Percentiles rank a stretch among this genome's conserved stretches.
Evolutionary conservation across 139 green algal genomes (phyloP).

Genomic region (Coccomyxa sp.): DNA sequence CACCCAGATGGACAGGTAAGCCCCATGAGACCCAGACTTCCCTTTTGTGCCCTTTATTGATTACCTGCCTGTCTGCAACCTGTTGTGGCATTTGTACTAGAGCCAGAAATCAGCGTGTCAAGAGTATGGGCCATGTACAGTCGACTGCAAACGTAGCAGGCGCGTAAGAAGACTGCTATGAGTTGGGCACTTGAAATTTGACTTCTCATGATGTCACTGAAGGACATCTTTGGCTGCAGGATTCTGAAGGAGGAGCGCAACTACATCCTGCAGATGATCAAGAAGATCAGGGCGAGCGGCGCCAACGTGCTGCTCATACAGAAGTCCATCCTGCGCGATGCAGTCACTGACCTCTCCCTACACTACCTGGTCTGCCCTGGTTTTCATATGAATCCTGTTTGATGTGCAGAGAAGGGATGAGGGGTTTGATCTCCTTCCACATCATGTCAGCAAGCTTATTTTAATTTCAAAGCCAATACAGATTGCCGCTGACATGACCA

Average conservation of each 20-base stretch:
- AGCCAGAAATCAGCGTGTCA: no score
- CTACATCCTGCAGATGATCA: constrained; percentile 97
- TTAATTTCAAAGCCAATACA: no score
- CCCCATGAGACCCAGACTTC: not conserved
- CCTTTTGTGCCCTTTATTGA: no score
- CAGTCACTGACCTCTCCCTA: constrained; percentile 92
- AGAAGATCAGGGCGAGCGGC: constrained; percentile 93
- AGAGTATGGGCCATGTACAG: no score
- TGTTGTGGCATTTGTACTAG: no score
- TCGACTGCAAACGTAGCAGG: no score
- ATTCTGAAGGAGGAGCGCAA: constrained; percentile 93
- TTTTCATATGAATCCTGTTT: not conserved
- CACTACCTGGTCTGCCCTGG: constrained; percentile 86
- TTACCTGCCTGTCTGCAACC: no score
- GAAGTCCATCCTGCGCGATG: constrained; percentile 97
- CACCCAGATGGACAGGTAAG: constrained; percentile 53
- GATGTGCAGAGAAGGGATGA: not conserved
- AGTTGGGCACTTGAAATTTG: no score
- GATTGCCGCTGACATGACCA: no score
- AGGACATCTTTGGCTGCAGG: not conserved
- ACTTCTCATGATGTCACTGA: no score
- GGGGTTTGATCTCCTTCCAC: not conserved
- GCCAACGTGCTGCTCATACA: constrained; percentile 99
- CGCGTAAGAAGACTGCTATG: no score
- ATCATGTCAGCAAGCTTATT: not conserved